These are phyloP conservation scores for Trypanosoma boissoni DNA, from an alignment of 208 protist genomes.

Conservation along the genomic window DNA sequence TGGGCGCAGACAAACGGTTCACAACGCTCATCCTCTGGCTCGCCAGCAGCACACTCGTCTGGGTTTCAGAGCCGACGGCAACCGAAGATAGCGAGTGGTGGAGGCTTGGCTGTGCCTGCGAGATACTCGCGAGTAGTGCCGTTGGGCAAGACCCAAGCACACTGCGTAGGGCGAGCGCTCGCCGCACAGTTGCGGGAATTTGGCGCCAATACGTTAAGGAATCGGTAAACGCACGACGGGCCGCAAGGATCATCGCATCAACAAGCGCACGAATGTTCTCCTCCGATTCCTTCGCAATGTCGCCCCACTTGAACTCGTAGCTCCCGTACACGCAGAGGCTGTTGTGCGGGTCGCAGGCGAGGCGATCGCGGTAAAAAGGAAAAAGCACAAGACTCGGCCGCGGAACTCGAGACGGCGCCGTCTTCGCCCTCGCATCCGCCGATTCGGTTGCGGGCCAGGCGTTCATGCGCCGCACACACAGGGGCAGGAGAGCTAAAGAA, in stretches of 20 bases:
- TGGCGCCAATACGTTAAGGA: slow-evolving; percentile 16
- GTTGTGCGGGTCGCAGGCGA: slow-evolving; percentile 69
- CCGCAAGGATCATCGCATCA: slow-evolving; percentile 30
- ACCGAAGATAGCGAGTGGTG: too few relatives aligned
- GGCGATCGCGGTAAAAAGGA: slow-evolving; percentile 51
- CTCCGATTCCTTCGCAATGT: slow-evolving; percentile 35
- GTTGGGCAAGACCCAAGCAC: slow-evolving; percentile 25
- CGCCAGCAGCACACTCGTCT: too few relatives aligned
- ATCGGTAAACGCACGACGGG: slow-evolving; percentile 15
- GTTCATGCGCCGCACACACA: too few relatives aligned
- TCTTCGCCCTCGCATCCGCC: too few relatives aligned
- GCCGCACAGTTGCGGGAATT: slow-evolving; percentile 25
- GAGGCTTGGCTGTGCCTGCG: neutral
- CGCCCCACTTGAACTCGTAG: slow-evolving; percentile 48
- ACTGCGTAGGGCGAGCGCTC: slow-evolving; percentile 32
- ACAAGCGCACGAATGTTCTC: slow-evolving; percentile 34
- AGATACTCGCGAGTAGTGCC: neutral
- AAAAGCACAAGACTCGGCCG: slow-evolving; percentile 37
- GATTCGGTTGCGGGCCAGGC: too few relatives aligned
- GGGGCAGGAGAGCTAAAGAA: too few relatives aligned
- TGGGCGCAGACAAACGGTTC: too few relatives aligned
- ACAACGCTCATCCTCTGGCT: too few relatives aligned
- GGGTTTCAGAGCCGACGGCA: too few relatives aligned
- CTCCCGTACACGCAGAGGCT: slow-evolving; percentile 54
- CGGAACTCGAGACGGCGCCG: neutral